These are phyloP conservation scores for Gentiana macrophylla DNA, from an alignment of 257 asterid genomes.

Conservation along the genomic window DNA sequence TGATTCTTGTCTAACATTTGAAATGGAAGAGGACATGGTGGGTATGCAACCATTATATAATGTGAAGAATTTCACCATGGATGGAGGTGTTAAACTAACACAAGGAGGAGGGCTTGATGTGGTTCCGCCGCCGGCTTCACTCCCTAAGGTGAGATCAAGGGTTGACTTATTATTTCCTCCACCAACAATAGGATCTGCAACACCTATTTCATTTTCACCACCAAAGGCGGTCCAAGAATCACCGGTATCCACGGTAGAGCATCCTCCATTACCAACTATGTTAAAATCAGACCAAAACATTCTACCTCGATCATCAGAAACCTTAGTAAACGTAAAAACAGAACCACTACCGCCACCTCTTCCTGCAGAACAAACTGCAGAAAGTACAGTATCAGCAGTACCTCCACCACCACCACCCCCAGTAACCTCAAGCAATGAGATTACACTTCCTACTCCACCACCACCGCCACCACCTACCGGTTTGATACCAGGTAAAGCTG, in stretches of 20 bases:
- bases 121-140: constrained; percentile 21
- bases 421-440: constrained; percentile 1
- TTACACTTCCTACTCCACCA: constrained; percentile 22
- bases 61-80: constrained; percentile 7
- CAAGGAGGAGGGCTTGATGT: constrained; percentile 14
- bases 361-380: too few species aligned
- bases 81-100: constrained; percentile 3
- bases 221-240: constrained; percentile 1
- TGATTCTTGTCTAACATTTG: constrained; percentile 22
- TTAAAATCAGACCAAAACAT: not conserved
- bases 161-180: constrained; percentile 6
- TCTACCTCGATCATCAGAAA: constrained; percentile 3
- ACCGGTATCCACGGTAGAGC: constrained; percentile 10
- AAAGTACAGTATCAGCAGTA: too few species aligned
- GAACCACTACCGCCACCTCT: constrained; percentile 19
- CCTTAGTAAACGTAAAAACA: not conserved
- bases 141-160: constrained; percentile 17
- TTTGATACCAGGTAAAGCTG: constrained; percentile 3
- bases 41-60: constrained; percentile 12
- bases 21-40: constrained; percentile 19
- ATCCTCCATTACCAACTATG: not conserved
- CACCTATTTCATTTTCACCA: constrained; percentile 1
- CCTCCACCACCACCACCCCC: constrained; percentile 1
- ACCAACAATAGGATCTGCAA: not conserved
- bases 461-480: constrained; percentile 15